Conservation (phyloP, 148 eudicot genomes). For the Rhododendron vialii region DNA sequence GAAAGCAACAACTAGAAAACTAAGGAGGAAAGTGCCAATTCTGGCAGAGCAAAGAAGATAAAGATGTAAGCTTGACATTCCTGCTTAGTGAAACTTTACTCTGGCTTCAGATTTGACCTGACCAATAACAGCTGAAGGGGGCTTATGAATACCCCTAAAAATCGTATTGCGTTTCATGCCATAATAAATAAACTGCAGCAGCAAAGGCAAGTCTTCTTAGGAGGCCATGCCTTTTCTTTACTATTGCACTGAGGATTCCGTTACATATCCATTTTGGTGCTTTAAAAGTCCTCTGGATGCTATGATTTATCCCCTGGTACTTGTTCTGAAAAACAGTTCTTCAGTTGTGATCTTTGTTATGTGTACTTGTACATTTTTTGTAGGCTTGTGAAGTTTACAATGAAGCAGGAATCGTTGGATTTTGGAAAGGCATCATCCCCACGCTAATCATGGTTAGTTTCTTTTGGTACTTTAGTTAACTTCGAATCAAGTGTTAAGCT, state of each 20-base stretch:
- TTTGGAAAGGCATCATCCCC: constrained; percentile 93
- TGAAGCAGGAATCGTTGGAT: constrained; percentile 87
- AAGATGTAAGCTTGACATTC: not conserved
- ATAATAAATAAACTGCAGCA: not conserved
- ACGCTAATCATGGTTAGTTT: constrained; percentile 78
- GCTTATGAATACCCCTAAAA: not conserved
- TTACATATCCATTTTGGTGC: not conserved
- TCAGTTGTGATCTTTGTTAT: not conserved
- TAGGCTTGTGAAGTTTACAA: constrained; percentile 81
- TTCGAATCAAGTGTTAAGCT: not conserved
- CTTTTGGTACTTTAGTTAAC: not conserved
- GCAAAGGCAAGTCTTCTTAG: not conserved
- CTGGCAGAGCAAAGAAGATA: not conserved
- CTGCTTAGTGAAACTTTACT: not conserved
- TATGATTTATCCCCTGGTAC: not conserved
- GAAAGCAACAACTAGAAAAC: not conserved
- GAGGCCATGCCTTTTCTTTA: not conserved
- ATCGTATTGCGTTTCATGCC: not conserved
- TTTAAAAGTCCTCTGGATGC: not conserved
- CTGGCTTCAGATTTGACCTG: not conserved
- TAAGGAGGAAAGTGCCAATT: not conserved
- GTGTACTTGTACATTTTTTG: constrained; percentile 6
- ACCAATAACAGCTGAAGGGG: not conserved
- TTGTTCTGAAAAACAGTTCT: not conserved
- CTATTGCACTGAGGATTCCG: not conserved